These are phyloP conservation scores for Oxyria digyna DNA, from an alignment of 148 eudicot species.

Conservation along the genomic window DNA sequence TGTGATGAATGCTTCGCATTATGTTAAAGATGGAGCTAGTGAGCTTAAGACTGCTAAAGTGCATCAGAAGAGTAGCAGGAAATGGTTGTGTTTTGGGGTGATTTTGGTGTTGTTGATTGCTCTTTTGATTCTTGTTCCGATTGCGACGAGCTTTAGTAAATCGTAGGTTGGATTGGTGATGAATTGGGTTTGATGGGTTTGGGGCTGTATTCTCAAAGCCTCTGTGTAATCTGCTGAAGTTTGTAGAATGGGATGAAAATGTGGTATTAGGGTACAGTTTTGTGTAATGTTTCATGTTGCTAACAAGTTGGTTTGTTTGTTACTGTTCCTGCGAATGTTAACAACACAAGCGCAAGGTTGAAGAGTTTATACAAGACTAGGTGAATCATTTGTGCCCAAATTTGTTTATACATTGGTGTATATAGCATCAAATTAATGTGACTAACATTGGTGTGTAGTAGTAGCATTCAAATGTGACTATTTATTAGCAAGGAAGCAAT, in stretches of 20 bases:
- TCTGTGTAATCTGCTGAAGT: background rate
- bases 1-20: conserved; percentile 61
- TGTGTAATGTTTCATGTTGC: too few species aligned
- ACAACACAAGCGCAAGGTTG: too few species aligned
- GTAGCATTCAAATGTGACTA: too few species aligned
- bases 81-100: conserved; percentile 62
- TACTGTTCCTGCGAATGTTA: too few species aligned
- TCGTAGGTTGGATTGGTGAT: background rate
- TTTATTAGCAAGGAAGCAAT: too few species aligned
- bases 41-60: conserved; percentile 59
- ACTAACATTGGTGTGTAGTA: too few species aligned
- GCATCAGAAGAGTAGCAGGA: conserved; percentile 60
- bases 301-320: too few species aligned
- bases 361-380: too few species aligned
- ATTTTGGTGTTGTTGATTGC: conserved; percentile 46
- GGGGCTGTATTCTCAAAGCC: background rate
- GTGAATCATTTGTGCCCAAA: too few species aligned
- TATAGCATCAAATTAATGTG: too few species aligned
- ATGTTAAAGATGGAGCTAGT: conserved; percentile 49
- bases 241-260: background rate
- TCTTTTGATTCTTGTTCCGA: conserved; percentile 47
- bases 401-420: too few species aligned
- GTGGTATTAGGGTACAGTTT: too few species aligned
- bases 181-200: background rate
- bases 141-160: conserved; percentile 45